Conservation (phyloP, 2,329 filamentous ascomycete species). For the Thelonectria discophora region DNA sequence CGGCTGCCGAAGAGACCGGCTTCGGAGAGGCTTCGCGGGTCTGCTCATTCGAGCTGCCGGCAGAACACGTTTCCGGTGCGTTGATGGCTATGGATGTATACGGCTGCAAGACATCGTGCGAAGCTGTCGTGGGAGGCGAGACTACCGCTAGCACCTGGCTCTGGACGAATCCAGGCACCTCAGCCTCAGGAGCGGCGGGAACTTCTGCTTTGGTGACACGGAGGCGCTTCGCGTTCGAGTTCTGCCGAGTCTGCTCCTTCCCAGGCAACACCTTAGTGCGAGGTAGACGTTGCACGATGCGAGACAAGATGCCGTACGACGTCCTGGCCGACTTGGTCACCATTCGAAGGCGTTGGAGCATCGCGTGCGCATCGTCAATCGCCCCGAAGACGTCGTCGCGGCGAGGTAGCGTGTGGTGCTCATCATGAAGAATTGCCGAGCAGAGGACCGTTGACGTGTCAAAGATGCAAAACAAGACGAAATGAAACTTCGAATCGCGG, state of each 20-base stretch:
- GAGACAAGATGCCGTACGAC: conserved; percentile 45
- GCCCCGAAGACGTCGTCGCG: conserved; percentile 52
- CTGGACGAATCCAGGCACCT: not conserved
- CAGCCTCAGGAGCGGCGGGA: not conserved
- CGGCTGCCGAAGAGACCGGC: conserved; percentile 21
- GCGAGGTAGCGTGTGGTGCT: conserved; percentile 50
- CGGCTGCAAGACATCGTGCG: conserved; percentile 3
- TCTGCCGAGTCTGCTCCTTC: conserved; percentile 3
- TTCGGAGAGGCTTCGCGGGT: not conserved
- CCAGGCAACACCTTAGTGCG: conserved; percentile 35
- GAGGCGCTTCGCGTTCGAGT: conserved; percentile 18
- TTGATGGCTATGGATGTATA: not conserved
- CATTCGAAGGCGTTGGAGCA: conserved; percentile 45
- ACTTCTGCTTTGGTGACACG: conserved; percentile 6
- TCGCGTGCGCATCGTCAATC: conserved; percentile 49
- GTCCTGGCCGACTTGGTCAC: conserved; percentile 46
- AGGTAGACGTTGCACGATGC: conserved; percentile 43
- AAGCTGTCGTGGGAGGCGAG: conserved; percentile 18
- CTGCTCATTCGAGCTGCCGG: not conserved
- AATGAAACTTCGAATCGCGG: conserved; percentile 58
- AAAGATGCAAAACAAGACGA: conserved; percentile 60
- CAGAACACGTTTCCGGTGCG: too few species aligned
- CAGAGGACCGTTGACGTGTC: conserved; percentile 61
- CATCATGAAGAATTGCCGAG: conserved; percentile 61
- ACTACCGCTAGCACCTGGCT: conserved; percentile 4